Evolutionary conservation across 2,329 filamentous ascomycete species (phyloP).

Genomic region (Neofusicoccum sp.): DNA sequence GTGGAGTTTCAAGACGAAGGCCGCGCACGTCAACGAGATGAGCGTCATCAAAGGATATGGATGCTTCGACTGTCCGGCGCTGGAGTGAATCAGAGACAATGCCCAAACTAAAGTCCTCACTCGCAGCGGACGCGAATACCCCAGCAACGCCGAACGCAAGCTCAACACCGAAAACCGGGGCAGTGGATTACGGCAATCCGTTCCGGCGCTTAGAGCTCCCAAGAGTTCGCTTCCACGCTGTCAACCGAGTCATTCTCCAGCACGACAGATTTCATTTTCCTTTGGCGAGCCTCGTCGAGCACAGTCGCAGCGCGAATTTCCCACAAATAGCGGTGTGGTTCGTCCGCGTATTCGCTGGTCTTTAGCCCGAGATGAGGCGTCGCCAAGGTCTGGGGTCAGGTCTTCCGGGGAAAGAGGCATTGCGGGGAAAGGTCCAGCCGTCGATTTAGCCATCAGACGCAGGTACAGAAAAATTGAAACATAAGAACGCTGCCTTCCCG

Average conservation of each 20-base stretch:
- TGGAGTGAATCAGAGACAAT: neutral
- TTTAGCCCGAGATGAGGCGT: constrained; percentile 7
- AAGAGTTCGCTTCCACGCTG: neutral
- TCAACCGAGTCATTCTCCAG: neutral
- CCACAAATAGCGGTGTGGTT: constrained; percentile 1
- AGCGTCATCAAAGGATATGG: constrained; percentile 49
- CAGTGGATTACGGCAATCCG: neutral
- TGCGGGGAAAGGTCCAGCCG: neutral
- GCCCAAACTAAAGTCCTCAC: neutral
- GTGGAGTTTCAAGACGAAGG: constrained; percentile 49
- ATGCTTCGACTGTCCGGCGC: constrained; percentile 44
- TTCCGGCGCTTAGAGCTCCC: neutral
- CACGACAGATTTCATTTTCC: too few relatives aligned
- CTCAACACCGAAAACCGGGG: neutral
- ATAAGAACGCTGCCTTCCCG: neutral
- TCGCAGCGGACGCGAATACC: neutral
- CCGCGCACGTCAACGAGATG: constrained; percentile 43
- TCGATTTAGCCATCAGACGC: neutral
- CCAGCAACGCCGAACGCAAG: neutral
- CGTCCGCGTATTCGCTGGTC: constrained; percentile 2
- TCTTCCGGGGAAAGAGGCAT: neutral
- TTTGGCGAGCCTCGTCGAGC: neutral
- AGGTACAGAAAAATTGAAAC: constrained; percentile 8
- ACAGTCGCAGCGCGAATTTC: neutral
- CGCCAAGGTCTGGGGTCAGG: constrained; percentile 5